Conservation (phyloP, 257 asterid species). For the Solanum lignicaule region DNA sequence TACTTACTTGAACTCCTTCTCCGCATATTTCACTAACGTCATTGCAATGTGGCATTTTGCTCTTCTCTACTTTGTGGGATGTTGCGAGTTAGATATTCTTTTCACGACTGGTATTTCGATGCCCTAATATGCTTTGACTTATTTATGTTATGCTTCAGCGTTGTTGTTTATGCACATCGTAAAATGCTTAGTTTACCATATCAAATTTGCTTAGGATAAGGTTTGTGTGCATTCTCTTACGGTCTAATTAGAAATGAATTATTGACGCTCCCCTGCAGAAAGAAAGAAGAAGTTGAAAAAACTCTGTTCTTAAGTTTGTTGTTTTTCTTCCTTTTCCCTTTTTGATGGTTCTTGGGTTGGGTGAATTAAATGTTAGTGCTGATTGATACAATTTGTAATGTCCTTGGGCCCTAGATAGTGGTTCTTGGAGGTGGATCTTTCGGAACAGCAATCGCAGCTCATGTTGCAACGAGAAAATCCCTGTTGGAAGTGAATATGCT, state of each 20-base stretch:
- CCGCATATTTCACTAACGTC: neutral
- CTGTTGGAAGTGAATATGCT: conserved; percentile 68
- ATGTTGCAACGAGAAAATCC: conserved; percentile 65
- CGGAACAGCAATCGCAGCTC: conserved; percentile 95
- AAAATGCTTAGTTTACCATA: neutral
- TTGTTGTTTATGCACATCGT: neutral
- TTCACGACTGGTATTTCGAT: neutral
- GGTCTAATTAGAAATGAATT: neutral
- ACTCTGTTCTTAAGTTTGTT: neutral
- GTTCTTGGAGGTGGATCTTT: conserved; percentile 97
- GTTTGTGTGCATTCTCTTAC: neutral
- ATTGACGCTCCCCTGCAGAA: neutral
- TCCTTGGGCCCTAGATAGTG: conserved; percentile 42
- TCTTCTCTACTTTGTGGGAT: neutral
- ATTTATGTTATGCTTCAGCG: neutral
- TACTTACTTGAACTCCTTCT: neutral
- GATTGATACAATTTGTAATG: neutral
- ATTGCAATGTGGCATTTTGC: neutral
- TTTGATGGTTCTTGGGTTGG: neutral
- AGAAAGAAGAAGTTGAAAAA: neutral
- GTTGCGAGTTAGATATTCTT: neutral
- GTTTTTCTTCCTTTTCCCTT: neutral
- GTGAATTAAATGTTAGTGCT: neutral
- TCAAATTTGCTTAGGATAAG: neutral
- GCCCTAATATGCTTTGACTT: neutral